Conservation (phyloP, 208 protist species). For the Angomonas deanei region DNA sequence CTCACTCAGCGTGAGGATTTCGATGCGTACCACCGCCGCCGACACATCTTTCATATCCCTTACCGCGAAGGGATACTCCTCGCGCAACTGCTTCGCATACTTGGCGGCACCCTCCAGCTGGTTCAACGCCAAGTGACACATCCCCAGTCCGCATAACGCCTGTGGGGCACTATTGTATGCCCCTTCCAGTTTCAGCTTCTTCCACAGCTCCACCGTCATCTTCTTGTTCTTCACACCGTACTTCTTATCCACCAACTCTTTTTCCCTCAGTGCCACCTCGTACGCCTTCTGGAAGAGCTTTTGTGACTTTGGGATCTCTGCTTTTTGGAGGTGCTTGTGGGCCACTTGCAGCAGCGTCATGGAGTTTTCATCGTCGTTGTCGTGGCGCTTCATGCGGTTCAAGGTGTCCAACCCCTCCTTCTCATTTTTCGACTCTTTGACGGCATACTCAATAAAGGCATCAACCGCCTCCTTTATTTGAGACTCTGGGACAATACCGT, state of each 20-base stretch:
- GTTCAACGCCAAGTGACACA: constrained; percentile 58
- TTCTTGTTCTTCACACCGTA: constrained; percentile 68
- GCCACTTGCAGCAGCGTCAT: constrained; percentile 75
- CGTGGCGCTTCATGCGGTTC: constrained; percentile 49
- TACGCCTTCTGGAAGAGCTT: constrained; percentile 70
- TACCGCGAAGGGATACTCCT: constrained; percentile 69
- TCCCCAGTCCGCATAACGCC: constrained; percentile 73
- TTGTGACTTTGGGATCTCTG: constrained; percentile 63
- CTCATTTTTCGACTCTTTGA: constrained; percentile 53
- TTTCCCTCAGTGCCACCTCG: constrained; percentile 36
- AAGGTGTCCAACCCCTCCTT: constrained; percentile 46
- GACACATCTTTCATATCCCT: constrained; percentile 65
- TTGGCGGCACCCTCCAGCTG: constrained; percentile 37
- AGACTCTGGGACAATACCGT: constrained; percentile 72
- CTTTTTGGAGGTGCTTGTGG: constrained; percentile 54
- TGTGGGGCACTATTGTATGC: constrained; percentile 81
- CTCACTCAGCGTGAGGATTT: constrained; percentile 56
- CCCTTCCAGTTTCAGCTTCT: constrained; percentile 56
- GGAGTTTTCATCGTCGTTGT: constrained; percentile 86
- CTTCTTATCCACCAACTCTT: constrained; percentile 41
- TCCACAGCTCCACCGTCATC: constrained; percentile 57
- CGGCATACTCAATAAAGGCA: constrained; percentile 79
- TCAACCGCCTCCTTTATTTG: constrained; percentile 85
- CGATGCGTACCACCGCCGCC: constrained; percentile 75
- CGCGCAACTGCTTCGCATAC: constrained; percentile 38